Conservation (phyloP, 306 rosid species). For the Lupinus albus region DNA sequence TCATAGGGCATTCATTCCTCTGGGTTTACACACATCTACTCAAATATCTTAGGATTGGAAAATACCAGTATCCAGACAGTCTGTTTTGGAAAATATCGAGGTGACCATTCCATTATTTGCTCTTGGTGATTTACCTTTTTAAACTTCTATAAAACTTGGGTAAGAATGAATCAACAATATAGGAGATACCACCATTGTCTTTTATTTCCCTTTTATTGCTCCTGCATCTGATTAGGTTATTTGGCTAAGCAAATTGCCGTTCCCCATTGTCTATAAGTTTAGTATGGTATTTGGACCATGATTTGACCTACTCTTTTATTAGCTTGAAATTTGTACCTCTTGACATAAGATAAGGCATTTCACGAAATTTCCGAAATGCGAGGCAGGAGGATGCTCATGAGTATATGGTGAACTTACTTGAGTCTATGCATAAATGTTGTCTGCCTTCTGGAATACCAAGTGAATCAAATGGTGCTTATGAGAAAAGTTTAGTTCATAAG, state of each 20-base stretch:
- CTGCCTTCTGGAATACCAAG: conserved; percentile 91
- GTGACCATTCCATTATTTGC: too few relatives aligned
- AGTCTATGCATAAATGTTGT: conserved; percentile 97
- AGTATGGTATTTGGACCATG: background rate
- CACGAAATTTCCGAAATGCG: conserved; percentile 77
- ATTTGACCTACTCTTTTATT: background rate
- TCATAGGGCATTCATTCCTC: background rate
- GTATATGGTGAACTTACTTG: conserved; percentile 98
- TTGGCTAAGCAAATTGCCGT: background rate
- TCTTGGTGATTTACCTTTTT: background rate
- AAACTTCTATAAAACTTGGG: background rate
- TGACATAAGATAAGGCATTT: conserved; percentile 76
- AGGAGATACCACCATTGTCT: background rate
- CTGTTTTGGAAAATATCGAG: too few relatives aligned
- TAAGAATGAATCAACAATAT: background rate
- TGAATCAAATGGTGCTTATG: conserved; percentile 92
- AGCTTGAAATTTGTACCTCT: conserved; percentile 46
- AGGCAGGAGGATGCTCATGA: conserved; percentile 99
- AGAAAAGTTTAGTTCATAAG: conserved; percentile 93
- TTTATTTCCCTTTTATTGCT: background rate
- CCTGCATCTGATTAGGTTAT: background rate
- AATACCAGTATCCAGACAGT: background rate
- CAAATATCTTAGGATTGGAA: background rate
- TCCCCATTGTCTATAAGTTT: background rate
- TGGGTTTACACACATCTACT: background rate